A percentile compares a stretch with the other conserved stretches of the same genome.
Evolutionary conservation across 1,139 yeast species (phyloP).

Genomic region (Saccharomyces hybrid): DNA sequence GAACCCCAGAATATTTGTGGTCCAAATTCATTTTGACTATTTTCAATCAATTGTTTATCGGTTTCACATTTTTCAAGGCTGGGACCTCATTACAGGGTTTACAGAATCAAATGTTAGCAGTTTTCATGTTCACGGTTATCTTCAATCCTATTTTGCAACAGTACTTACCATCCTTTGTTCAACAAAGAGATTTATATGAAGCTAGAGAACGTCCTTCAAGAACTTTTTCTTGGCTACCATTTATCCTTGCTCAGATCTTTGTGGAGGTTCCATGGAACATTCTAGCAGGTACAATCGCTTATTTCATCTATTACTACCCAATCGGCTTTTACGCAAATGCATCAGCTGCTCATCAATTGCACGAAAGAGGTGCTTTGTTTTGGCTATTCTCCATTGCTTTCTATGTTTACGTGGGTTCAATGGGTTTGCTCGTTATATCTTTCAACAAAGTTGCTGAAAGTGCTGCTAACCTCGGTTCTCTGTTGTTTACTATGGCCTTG

Average conservation of each 20-base stretch:
- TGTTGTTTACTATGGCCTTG: conserved; percentile 58
- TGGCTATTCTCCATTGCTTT: conserved; percentile 50
- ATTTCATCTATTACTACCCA: conserved; percentile 73
- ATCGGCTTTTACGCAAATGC: conserved; percentile 59
- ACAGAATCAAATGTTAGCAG: conserved; percentile 57
- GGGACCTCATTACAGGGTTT: conserved; percentile 50
- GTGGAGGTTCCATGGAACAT: conserved; percentile 70
- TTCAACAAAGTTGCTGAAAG: conserved; percentile 55
- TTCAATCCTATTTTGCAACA: conserved; percentile 60
- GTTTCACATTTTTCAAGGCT: conserved; percentile 67
- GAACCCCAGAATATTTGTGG: conserved; percentile 53
- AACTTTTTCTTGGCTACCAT: conserved; percentile 53
- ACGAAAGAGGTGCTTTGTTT: conserved; percentile 54
- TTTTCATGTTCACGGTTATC: conserved; percentile 55
- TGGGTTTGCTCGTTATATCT: conserved; percentile 50
- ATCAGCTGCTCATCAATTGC: conserved; percentile 41
- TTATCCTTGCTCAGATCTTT: conserved; percentile 50
- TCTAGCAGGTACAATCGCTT: conserved; percentile 53
- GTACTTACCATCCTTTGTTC: conserved; percentile 58
- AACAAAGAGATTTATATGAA: conserved; percentile 69
- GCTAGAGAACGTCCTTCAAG: conserved; percentile 74
- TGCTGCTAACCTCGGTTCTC: conserved; percentile 58
- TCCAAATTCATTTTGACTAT: conserved; percentile 43
- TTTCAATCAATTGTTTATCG: conserved; percentile 54
- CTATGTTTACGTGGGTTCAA: conserved; percentile 50